phyloP scores from a whole-genome alignment of 192 early-diverging fungal genomes.

The Pilaira anomala region DNA sequence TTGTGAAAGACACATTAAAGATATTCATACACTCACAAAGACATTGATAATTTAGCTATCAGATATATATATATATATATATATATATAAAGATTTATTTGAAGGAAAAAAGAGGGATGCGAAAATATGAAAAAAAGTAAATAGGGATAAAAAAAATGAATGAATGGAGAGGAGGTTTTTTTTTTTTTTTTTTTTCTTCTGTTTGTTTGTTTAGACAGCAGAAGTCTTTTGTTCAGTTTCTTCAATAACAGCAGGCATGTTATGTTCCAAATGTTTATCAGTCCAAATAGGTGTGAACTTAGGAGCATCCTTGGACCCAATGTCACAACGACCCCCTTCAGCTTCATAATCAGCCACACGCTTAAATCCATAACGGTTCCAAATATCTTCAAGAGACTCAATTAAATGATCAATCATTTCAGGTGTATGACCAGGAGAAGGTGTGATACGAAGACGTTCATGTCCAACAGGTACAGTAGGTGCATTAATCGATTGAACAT shows the following conservation, averaged over 20 bases:
- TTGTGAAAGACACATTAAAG: too few relatives aligned
- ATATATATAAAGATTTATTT: too few relatives aligned
- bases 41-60: too few relatives aligned
- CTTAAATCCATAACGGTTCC: conserved; percentile 82
- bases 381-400: conserved; percentile 77
- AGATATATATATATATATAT: too few relatives aligned
- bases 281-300: conserved; percentile 54
- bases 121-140: too few relatives aligned
- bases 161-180: too few relatives aligned
- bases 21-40: too few relatives aligned
- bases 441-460: conserved; percentile 96
- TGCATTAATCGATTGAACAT: conserved; percentile 98
- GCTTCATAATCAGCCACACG: conserved; percentile 80
- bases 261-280: conserved; percentile 43
- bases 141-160: too few relatives aligned
- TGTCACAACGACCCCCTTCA: conserved; percentile 82
- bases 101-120: too few relatives aligned
- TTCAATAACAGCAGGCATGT: not conserved
- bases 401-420: conserved; percentile 84
- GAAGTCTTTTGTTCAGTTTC: conserved; percentile 1
- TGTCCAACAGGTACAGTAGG: conserved; percentile 92
- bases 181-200: too few relatives aligned
- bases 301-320: conserved; percentile 55
- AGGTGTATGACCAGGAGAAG: conserved; percentile 86
- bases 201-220: too few relatives aligned